Base-by-base conservation (phyloP, 202 grass and related monocot species). In the Sporobolus alterniflorus region DNA sequence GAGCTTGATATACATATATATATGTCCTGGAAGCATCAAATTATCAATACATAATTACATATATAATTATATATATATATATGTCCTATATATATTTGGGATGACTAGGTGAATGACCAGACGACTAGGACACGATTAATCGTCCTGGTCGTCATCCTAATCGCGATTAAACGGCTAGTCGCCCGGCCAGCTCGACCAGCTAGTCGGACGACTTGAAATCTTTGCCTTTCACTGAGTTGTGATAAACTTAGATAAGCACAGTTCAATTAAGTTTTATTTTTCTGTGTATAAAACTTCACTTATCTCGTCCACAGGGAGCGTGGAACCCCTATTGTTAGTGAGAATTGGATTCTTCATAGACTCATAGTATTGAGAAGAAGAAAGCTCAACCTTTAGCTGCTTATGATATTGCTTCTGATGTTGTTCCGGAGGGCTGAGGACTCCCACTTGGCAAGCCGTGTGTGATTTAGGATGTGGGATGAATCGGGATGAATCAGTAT, bases 291-390 rank as follows among this genome's bases (percentile, higher is more conserved):
- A 1, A 33, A 47, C 5, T 60, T 36, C 72, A 15, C 20, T 64
- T 4, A 32, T 18, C 64, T 30, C 21, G 28, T 88, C 41, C 34
- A 52, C 79, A 98, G 96, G 91, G 96, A 93, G 61, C 84, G 65
- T 71, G 82, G 82, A 36, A 91, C 92, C 55, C 91, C 91, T 67
- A 17, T 95, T 73, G 96, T 98, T 57, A 91, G 91, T 18, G 96
- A 98, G 76, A 77, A 89, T 7, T 98, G 96, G 96, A 84, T 98
- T 73, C 16, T 92, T 22, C 91, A 98, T 76, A 95, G 88, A 12
- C 90, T 22, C 91, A 98, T 76, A 95, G 88, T 67, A 90, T 95
- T 4, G 71, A 94, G 67, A 92, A 92, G 54, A 79, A 87, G 29
- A 76, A 93, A 82, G 79, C 34, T 20, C 92, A 88, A 52, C 87